These are phyloP conservation scores for Populus deltoides DNA, from an alignment of 345 rosid genomes.

Conservation along the genomic window DNA sequence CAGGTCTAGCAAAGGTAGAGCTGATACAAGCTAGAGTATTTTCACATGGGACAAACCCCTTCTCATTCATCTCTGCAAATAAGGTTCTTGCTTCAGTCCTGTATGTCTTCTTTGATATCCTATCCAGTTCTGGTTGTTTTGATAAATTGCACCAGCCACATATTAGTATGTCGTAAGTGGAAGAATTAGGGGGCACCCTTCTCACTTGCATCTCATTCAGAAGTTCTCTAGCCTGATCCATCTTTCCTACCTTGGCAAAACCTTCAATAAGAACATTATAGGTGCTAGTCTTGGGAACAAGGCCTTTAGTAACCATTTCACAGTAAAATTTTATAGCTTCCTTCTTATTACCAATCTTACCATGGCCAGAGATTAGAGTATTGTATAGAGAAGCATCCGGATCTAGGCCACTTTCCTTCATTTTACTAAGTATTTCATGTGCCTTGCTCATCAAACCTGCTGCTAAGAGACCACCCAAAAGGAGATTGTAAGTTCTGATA, in stretches of 20 bases:
- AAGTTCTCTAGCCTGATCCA: conserved; percentile 77
- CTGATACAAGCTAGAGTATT: conserved; percentile 56
- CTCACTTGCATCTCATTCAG: conserved; percentile 70
- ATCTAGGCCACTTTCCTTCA: conserved; percentile 56
- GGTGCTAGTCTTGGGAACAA: conserved; percentile 69
- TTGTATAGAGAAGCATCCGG: conserved; percentile 66
- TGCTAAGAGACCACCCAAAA: conserved; percentile 54
- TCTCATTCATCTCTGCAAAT: conserved; percentile 64
- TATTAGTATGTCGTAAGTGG: conserved; percentile 69
- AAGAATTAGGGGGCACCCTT: conserved; percentile 56
- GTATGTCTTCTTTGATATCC: conserved; percentile 40
- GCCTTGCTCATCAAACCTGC: conserved; percentile 50
- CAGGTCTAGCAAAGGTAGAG: conserved; percentile 59
- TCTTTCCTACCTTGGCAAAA: conserved; percentile 62
- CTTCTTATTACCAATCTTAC: conserved; percentile 64
- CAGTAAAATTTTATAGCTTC: conserved; percentile 60
- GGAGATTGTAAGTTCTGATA: conserved; percentile 62
- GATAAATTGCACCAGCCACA: conserved; percentile 67
- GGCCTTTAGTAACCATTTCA: conserved; percentile 74
- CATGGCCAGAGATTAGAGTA: conserved; percentile 62
- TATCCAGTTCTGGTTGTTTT: conserved; percentile 48
- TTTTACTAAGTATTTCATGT: conserved; percentile 47
- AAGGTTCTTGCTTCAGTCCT: conserved; percentile 58
- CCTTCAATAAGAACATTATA: conserved; percentile 67
- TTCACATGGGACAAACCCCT: conserved; percentile 57